Percentiles rank a stretch among this genome's conserved stretches.
These are phyloP conservation scores for Phytophthora meadii DNA, from an alignment of 352 stramenopile genomes.

Conservation along the genomic window DNA sequence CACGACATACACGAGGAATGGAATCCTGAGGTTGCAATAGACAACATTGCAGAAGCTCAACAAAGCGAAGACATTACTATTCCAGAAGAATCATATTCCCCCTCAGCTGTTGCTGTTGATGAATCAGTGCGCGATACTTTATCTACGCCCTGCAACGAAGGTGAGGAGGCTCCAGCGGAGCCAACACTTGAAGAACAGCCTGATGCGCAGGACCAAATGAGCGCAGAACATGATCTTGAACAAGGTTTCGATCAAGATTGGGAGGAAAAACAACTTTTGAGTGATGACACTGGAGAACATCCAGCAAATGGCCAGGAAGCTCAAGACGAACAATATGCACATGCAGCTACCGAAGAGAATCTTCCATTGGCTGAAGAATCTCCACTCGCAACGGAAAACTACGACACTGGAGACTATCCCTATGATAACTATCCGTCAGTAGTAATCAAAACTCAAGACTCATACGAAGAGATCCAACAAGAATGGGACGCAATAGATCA, in stretches of 20 bases:
- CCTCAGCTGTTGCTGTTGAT: too few species aligned
- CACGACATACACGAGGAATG: neutral
- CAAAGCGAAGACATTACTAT: neutral
- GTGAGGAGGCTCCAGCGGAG: too few species aligned
- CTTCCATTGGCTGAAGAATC: neutral
- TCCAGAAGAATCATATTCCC: neutral
- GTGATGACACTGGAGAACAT: neutral
- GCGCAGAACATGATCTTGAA: neutral
- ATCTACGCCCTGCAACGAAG: too few species aligned
- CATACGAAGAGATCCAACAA: constrained; percentile 3
- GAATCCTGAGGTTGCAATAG: neutral
- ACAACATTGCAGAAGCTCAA: neutral
- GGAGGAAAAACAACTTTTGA: constrained; percentile 1
- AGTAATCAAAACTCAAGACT: constrained; percentile 4
- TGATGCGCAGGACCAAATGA: neutral
- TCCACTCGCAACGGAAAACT: neutral
- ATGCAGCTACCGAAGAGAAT: neutral
- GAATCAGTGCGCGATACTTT: too few species aligned
- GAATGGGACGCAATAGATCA: constrained; percentile 1
- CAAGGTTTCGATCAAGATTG: constrained; percentile 3
- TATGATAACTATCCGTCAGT: neutral
- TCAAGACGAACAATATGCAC: neutral
- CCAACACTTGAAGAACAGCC: neutral
- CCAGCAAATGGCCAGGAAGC: neutral
- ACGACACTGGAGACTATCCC: constrained; percentile 3